Conservation (phyloP, 306 rosid species). For the Vachellia collinsii region DNA sequence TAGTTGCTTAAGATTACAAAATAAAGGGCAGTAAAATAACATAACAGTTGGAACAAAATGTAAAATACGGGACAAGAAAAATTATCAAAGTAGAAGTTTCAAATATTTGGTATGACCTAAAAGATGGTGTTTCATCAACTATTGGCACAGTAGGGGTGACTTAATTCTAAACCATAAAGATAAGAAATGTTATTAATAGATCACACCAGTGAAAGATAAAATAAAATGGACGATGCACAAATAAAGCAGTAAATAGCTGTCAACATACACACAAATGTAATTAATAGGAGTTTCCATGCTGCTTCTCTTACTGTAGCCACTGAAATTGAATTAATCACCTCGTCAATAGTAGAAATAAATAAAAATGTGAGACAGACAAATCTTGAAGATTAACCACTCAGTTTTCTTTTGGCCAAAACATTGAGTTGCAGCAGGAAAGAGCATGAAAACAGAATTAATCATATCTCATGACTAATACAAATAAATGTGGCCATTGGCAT, state of each 20-base stretch:
- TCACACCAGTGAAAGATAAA: not conserved
- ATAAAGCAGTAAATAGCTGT: not conserved
- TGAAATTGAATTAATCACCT: constrained; percentile 1
- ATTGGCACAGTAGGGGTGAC: not conserved
- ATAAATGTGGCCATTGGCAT: constrained; percentile 9
- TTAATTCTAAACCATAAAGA: not conserved
- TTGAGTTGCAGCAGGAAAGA: constrained; percentile 9
- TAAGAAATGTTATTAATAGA: not conserved
- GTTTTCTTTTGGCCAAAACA: not conserved
- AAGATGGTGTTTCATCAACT: not conserved
- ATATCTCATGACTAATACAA: constrained; percentile 2
- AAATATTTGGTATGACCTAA: not conserved
- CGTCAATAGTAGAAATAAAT: not conserved
- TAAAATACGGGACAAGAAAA: not conserved
- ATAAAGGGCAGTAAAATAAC: not conserved
- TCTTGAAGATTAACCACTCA: not conserved
- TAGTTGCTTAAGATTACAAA: not conserved
- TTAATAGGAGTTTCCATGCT: not conserved
- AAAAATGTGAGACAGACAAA: not conserved
- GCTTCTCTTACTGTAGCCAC: not conserved
- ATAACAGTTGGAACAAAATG: not conserved
- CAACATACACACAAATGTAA: not conserved
- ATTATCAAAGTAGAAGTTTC: not conserved
- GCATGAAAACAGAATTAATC: constrained; percentile 11
- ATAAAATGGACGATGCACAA: not conserved